Evolutionary conservation across 2,329 filamentous ascomycete genomes (phyloP).

Genomic region (Colletotrichum sp.): DNA sequence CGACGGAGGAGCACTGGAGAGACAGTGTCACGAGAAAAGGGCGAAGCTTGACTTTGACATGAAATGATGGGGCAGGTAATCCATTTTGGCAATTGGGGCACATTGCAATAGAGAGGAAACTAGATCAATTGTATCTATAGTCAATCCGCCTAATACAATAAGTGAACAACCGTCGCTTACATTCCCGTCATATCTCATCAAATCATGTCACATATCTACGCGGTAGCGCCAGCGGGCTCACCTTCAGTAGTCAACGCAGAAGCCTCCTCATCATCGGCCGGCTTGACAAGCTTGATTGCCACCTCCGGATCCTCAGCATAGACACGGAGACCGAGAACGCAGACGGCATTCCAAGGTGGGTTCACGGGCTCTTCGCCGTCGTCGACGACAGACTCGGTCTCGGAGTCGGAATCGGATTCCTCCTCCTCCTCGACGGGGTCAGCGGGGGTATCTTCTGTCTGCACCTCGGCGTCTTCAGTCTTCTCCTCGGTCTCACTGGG

Average conservation of each 20-base stretch:
- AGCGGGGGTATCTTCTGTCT: not conserved
- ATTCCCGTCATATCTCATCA: not conserved
- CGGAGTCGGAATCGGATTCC: slow-evolving; percentile 2
- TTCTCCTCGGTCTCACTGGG: not conserved
- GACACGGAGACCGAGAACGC: slow-evolving; percentile 43
- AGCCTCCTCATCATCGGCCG: slow-evolving; percentile 32
- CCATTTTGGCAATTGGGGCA: not conserved
- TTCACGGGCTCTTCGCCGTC: slow-evolving; percentile 21
- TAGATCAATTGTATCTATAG: not conserved
- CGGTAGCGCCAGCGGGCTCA: slow-evolving; percentile 33
- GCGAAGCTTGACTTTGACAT: not conserved
- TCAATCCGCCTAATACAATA: not conserved
- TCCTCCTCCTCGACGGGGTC: not conserved
- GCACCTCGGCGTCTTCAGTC: not conserved
- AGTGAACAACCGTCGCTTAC: not conserved
- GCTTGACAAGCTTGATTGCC: slow-evolving; percentile 38
- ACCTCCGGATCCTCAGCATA: slow-evolving; percentile 41
- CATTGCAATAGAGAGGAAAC: not conserved
- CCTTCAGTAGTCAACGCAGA: slow-evolving; percentile 30
- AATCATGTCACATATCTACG: not conserved
- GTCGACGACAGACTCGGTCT: not conserved
- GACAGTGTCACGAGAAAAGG: not conserved
- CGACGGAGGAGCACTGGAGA: slow-evolving; percentile 53
- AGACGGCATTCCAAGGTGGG: slow-evolving; percentile 46
- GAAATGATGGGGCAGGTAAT: not conserved